Evolutionary conservation across 768 basidiomycete genomes (phyloP), one percentile per base, ranked within the genome.

Genomic region (Floccularia luteovirens): DNA sequence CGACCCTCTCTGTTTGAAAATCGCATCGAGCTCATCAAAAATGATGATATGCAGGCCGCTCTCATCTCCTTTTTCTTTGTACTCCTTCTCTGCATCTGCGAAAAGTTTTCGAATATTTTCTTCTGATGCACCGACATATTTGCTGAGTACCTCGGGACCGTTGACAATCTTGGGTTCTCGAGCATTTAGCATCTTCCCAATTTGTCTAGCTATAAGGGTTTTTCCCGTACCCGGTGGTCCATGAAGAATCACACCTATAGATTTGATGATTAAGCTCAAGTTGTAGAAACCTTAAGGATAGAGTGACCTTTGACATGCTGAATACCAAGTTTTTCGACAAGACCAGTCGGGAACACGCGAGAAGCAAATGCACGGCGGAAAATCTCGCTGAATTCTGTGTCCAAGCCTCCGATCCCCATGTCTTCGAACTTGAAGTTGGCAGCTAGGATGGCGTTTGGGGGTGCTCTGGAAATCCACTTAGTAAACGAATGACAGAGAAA

Each of bases 351-450:
- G 63, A 98, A 99, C n/a, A 99, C 91, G 33, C 96, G 90, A 35
- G 87, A 90, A 0, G 96, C 93, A 56, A 99, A 99, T 0, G 96
- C 96, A 53, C 96, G 86, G 57, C 96, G 88, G 71, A 99, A 99
- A 54, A 99, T 99, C 31, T 90, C 82, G 41, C 79, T 79, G 56
- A 99, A 99, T 57, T 99, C 96, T 5, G 78, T 70, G 58, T 99
- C 96, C 24, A 99, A 70, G 53, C 96, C 96, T 54, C 96, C 96
- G 53, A 99, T 98, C 13, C 96, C 96, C 94, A 99, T 98, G 59
- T 99, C 96, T 54, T 94, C 89, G 46, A 99, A 99, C 61, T 96
- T 98, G 77, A 99, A 99, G 62, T 97, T 97, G 1, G 96, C 91
- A 0, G 91, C 82, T 7, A 99, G 74, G 49, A 99, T 94, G 0